phyloP scores from a whole-genome alignment of 306 rosid genomes.

The Medicago ruthenica region DNA sequence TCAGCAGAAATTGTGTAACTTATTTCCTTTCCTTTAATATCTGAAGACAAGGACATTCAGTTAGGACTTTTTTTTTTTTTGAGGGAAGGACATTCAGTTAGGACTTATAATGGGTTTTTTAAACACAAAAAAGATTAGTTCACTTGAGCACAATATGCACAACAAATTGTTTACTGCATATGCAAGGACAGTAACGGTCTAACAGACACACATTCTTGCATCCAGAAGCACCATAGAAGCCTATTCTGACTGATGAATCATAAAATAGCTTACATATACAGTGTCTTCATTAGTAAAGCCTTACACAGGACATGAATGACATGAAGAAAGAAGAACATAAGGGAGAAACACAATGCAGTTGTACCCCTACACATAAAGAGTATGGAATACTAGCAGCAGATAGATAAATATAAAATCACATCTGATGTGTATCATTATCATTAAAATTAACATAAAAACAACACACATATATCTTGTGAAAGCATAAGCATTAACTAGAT shows the following conservation, averaged over 20 bases:
- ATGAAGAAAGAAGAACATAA: neutral
- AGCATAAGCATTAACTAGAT: too few species aligned
- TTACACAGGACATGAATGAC: neutral
- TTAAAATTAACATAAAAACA: too few species aligned
- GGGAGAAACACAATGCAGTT: neutral
- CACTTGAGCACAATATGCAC: conserved; percentile 10
- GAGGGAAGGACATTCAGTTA: conserved; percentile 21
- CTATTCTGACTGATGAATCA: neutral
- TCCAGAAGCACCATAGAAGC: neutral
- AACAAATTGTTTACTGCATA: neutral
- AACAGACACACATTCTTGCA: neutral
- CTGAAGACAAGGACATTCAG: conserved; percentile 33
- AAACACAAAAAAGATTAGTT: neutral
- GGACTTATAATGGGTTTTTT: neutral
- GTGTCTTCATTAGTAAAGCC: neutral
- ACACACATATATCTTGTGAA: too few species aligned
- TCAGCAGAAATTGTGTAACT: conserved; percentile 44
- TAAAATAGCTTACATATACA: neutral
- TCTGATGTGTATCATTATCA: neutral
- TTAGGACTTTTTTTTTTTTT: too few species aligned
- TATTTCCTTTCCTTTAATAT: conserved; percentile 40
- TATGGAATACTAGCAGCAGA: neutral
- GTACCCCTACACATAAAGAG: neutral
- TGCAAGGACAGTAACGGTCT: neutral
- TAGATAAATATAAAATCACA: neutral